These are phyloP conservation scores for Cryptococcus sp. DNA, from an alignment of 1,284 basidiomycete species.

Conservation along the genomic window DNA sequence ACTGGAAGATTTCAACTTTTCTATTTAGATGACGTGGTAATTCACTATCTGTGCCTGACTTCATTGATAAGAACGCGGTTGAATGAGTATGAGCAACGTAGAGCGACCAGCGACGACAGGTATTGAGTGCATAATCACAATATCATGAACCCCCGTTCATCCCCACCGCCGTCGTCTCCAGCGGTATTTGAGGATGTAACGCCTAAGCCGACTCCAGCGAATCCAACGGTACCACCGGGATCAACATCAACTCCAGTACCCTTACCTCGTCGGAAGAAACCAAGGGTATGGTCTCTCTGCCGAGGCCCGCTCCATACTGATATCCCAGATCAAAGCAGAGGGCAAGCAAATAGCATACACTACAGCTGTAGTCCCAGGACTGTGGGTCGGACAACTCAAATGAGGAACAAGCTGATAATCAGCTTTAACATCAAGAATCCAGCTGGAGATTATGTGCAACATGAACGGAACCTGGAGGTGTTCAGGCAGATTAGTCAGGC, in stretches of 20 bases:
- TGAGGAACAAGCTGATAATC: background rate
- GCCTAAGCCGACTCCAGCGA: background rate
- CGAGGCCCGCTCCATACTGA: background rate
- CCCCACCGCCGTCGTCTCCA: slow-evolving; percentile 1
- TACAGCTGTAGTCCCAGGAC: slow-evolving; percentile 35
- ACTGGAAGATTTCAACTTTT: background rate
- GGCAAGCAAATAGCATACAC: slow-evolving; percentile 26
- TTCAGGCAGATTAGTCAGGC: slow-evolving; percentile 30
- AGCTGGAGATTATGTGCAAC: slow-evolving; percentile 36
- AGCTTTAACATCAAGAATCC: slow-evolving; percentile 43
- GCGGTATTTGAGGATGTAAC: background rate
- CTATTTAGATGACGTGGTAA: background rate
- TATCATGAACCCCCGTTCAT: slow-evolving; percentile 7
- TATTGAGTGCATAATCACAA: too few relatives aligned
- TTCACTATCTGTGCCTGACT: background rate
- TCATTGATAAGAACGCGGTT: background rate
- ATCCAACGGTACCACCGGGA: slow-evolving; percentile 5
- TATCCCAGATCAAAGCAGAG: background rate
- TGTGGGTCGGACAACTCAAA: slow-evolving; percentile 14
- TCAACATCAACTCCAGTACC: slow-evolving; percentile 11
- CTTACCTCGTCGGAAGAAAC: slow-evolving; percentile 9
- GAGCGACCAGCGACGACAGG: too few relatives aligned
- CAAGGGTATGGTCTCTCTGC: slow-evolving; percentile 7
- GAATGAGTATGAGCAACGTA: too few relatives aligned
- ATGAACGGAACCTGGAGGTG: slow-evolving; percentile 40